Evolutionary conservation across 805 yeast genomes (phyloP), one percentile per base, ranked within the genome.

Genomic region (Candida odintsovae): DNA sequence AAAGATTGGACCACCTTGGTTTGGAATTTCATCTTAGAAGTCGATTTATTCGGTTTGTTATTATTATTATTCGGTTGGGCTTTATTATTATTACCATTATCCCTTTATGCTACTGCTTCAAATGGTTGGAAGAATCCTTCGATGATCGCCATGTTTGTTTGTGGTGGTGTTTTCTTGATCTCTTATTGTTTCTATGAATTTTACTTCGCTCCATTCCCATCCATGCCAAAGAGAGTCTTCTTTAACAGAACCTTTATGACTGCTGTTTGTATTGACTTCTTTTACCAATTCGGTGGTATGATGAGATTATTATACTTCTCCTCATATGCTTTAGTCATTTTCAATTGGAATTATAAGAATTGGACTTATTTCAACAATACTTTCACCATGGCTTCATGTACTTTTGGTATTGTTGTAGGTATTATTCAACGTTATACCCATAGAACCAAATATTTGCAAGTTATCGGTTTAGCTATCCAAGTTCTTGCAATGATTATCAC

Each of bases 351-450:
- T 6, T 53, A 53, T 38, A 49, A 48, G 46, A 45, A 70, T 51
- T 69, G 72, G 73, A 59, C 65, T 13, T 70, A 69, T 49, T 63
- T 64, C 50, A 62, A 59, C 51, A 70, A 70, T 51, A 61, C 71
- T 2, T 52, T 58, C 41, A 67, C 71, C 7, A 55, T 22, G 61
- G 61, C 65, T 4, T 50, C 68, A 13, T 69, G 72, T 54, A 53
- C 63, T 47, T 69, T 69, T 45, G 70, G 70, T 42, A 57, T 70
- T 23, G 48, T 68, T 43, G 69, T 64, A 44, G 73, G 74, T 48
- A 42, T 60, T 1, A 44, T 62, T 5, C 61, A 57, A 48, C 65
- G 72, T 61, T 44, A 51, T 31, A 58, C 65, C 38, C 72, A 64
- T 46, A 62, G 74, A 41, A 63, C 69, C 47, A 70, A 70, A 49